Percentiles rank a stretch among this genome's conserved stretches.
Conservation (phyloP, 352 stramenopile species). For the Phytophthora podocarpi region DNA sequence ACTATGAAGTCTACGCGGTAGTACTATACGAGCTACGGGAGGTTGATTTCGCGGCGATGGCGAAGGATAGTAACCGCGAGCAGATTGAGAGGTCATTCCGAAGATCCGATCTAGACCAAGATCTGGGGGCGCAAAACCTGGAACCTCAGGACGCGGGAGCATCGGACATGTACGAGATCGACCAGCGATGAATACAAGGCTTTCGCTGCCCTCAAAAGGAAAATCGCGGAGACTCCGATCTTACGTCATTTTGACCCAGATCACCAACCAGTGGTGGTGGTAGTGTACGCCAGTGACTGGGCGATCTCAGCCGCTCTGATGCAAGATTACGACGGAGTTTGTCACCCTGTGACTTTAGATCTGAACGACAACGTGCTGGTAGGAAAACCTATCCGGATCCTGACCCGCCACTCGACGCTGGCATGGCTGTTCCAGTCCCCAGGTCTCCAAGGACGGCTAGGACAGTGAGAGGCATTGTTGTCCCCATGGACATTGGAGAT, state of each 20-base stretch:
- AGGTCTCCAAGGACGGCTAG: neutral
- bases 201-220: neutral
- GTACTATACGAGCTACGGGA: too few relatives aligned
- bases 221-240: neutral
- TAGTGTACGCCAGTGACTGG: neutral
- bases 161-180: too few relatives aligned
- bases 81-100: too few relatives aligned
- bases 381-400: neutral
- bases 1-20: too few relatives aligned
- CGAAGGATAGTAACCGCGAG: too few relatives aligned
- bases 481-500: neutral
- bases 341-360: neutral
- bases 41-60: too few relatives aligned
- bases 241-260: neutral
- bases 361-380: neutral
- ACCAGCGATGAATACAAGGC: too few relatives aligned
- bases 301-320: neutral
- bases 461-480: neutral
- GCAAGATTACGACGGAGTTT: neutral
- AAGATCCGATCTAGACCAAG: too few relatives aligned
- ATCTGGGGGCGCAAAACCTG: too few relatives aligned
- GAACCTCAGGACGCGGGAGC: too few relatives aligned
- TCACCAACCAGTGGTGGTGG: neutral
- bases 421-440: neutral
- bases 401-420: neutral